Conservation (phyloP, 2,329 filamentous ascomycete genomes). For the Fusarium ambrosium region DNA sequence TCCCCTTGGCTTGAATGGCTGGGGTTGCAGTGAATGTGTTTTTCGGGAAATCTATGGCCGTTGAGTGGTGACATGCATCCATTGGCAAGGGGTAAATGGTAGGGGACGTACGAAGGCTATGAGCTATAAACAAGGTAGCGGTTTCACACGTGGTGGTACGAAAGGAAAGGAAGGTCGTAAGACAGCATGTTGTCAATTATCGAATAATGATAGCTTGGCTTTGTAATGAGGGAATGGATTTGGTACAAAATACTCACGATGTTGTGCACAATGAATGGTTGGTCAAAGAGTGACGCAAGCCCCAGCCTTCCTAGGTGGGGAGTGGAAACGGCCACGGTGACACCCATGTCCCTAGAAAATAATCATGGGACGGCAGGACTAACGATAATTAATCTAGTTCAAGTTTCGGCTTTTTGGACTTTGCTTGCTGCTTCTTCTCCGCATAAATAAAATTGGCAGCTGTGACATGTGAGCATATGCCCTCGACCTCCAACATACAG, state of each 20-base stretch:
- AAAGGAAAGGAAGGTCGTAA: neutral
- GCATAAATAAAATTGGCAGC: constrained; percentile 44
- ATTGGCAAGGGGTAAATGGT: neutral
- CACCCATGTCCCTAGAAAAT: neutral
- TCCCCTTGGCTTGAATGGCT: neutral
- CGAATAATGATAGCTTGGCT: neutral
- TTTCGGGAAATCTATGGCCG: neutral
- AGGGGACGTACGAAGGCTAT: neutral
- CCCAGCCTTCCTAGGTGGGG: neutral
- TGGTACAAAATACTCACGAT: neutral
- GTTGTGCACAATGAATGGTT: neutral
- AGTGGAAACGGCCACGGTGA: neutral
- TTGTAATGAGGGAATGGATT: neutral
- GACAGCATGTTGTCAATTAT: neutral
- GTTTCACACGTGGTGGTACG: neutral
- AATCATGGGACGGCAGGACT: neutral
- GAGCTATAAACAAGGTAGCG: neutral
- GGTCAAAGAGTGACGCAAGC: neutral
- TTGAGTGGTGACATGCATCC: neutral
- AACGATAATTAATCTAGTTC: neutral
- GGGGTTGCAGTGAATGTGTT: constrained; percentile 1
- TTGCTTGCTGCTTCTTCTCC: constrained; percentile 32
- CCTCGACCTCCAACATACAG: neutral
- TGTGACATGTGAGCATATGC: constrained; percentile 8
- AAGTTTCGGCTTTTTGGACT: neutral